Base-by-base conservation (phyloP, 1,284 basidiomycete genomes). In the Apiotrichum laibachii region DNA sequence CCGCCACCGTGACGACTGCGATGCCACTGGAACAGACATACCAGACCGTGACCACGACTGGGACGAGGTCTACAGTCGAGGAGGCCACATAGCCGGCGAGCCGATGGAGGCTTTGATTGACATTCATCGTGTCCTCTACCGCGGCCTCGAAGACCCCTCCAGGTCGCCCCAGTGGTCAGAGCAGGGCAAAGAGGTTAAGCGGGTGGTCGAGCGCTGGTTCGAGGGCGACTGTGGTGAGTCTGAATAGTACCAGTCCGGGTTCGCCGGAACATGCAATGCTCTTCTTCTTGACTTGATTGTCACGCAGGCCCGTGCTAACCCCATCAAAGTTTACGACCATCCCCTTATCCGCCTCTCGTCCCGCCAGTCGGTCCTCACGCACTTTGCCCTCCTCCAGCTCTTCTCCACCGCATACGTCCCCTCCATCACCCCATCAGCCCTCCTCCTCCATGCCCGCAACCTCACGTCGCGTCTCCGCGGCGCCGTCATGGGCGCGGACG, bases 91-190 rank as follows among this genome's bases (percentile, higher is more conserved):
- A 16, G 52, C 43, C 16, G 52, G 40, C 58, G 65, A 62, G 56
- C 63, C 66, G 44, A 68, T 75, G 60, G 70, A 74, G 50, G 71
- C 72, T 13, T 53, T 75, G 42, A 65, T 72, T 22, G 74, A 76
- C 43, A 72, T 76, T 16, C 74, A 76, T 59, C 53, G 74, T 18
- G 72, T 75, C 13, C 50, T 76, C 45, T 76, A 76, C 64, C 57
- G 72, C 12, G 74, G 74, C 18, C 63, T 60, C 35, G 70, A 70
- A 55, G 68, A 71, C 57, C 44, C 54, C 8, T 53, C 31, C 3
- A 50, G 51, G 26, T 58, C 50, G 33, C 50, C 58, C n/a, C 44
- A 42, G 8, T 72, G 69, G 67, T 53, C 60, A 31, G 66, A 69
- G 51, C 64, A 73, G 43, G 67, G 61, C 2, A 53, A 58, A 18